Percentiles rank a stretch among this genome's conserved stretches.
These are phyloP conservation scores for Corylus avellana DNA, from an alignment of 306 rosid genomes.

Conservation along the genomic window DNA sequence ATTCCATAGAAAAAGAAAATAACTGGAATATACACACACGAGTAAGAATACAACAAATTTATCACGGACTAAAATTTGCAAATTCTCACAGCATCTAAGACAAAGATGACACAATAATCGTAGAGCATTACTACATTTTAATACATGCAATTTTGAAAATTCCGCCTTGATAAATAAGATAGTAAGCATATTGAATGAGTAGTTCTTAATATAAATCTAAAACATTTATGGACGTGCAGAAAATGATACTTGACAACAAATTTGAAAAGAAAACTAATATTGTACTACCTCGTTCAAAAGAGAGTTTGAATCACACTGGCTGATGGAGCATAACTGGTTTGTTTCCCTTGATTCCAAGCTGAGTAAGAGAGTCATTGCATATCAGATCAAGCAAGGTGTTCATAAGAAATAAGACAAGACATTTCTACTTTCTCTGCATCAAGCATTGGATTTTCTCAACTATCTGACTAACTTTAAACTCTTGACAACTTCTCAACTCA, in stretches of 20 bases:
- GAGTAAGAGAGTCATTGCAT: conserved; percentile 32
- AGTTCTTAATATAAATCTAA: not conserved
- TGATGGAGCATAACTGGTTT: conserved; percentile 92
- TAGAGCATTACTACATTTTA: not conserved
- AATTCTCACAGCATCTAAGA: not conserved
- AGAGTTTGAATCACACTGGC: conserved; percentile 87
- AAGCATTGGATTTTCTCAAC: conserved; percentile 15
- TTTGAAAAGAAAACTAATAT: conserved; percentile 11
- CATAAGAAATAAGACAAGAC: conserved; percentile 4
- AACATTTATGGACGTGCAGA: not conserved
- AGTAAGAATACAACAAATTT: not conserved
- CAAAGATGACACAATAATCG: not conserved
- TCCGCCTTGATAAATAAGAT: not conserved
- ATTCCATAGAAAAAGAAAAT: not conserved
- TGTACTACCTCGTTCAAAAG: conserved; percentile 86
- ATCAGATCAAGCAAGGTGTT: conserved; percentile 17
- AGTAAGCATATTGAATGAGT: not conserved
- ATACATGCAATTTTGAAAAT: not conserved
- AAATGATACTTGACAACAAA: not conserved
- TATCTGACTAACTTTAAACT: not conserved
- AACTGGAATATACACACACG: not conserved
- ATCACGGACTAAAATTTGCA: not conserved
- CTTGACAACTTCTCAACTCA: not conserved
- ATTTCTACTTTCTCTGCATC: conserved; percentile 11
- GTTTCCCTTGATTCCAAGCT: conserved; percentile 82